These are phyloP conservation scores for Maudiozyma pseudohumilis DNA, from an alignment of 805 yeast species.

Conservation along the genomic window DNA sequence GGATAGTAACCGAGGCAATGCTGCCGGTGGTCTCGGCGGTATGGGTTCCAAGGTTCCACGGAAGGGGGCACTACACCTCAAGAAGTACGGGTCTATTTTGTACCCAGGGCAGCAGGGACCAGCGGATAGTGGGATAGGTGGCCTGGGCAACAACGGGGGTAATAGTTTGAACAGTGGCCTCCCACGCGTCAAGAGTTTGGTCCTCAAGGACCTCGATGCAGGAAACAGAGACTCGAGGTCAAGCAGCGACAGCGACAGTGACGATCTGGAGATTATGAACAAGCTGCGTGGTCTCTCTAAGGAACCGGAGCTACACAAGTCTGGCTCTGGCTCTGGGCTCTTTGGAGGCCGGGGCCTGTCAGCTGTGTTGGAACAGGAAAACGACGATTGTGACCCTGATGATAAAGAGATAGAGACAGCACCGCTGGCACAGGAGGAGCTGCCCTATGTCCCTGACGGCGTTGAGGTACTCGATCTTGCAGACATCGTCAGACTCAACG, in stretches of 20 bases:
- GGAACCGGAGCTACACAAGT: not conserved
- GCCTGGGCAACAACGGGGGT: slow-evolving; percentile 4
- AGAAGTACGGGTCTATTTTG: slow-evolving; percentile 24
- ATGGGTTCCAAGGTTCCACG: not conserved
- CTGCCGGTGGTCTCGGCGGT: not conserved
- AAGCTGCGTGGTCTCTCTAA: not conserved
- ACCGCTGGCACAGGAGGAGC: slow-evolving; percentile 32
- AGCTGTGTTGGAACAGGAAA: not conserved
- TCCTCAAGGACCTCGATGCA: slow-evolving; percentile 21
- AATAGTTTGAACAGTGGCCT: not conserved
- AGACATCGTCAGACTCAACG: slow-evolving; percentile 22
- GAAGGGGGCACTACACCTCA: slow-evolving; percentile 8
- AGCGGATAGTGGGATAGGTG: not conserved
- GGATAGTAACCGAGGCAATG: slow-evolving; percentile 21
- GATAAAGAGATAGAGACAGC: slow-evolving; percentile 30
- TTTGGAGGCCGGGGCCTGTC: slow-evolving; percentile 1
- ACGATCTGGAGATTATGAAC: slow-evolving; percentile 5
- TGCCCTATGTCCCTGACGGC: slow-evolving; percentile 38
- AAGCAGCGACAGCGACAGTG: slow-evolving; percentile 14
- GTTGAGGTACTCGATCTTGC: slow-evolving; percentile 33
- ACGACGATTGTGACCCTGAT: not conserved
- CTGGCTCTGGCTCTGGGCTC: too few relatives aligned
- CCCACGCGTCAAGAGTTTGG: slow-evolving; percentile 21
- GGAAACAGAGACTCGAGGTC: slow-evolving; percentile 12
- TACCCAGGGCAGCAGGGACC: not conserved